Base-by-base conservation (phyloP, 129 eudicot genomes). In the Dittrichia graveolens region DNA sequence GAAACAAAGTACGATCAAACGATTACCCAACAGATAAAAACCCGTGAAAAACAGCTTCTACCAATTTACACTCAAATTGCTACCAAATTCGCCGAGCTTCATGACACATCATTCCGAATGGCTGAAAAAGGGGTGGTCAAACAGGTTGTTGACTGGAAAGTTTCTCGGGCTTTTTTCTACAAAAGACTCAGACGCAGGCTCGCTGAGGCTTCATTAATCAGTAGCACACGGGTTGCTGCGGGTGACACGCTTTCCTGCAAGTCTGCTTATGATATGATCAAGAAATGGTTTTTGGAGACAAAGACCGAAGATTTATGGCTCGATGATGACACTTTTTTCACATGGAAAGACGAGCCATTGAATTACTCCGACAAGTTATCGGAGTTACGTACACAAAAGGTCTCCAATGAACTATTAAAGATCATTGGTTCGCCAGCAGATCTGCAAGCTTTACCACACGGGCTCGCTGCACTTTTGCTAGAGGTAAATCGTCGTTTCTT, bases 11-110 rank as follows among this genome's bases (percentile, higher is more conserved):
- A 54, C 66, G 83, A 60, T 39, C 67, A 70, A 15, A 81, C 79
- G 1, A 71, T 49, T n/a, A 14, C 71, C 7, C 89, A 88, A 56
- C 91, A 84, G 46, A 88, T 95, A 38, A 88, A 83, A 88, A 75
- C 94, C 40, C 93, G 97, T 4, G 99, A 95, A 74, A 95, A 86
- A 76, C 92, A 90, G 65, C 96, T 95, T 69, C 62, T 95, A 60
- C 99, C 99, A 0, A 65, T 90, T n/a, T 95, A 95, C 88, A 90
- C 94, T 31, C 99, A 95, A 55, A 88, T 95, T 38, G 99, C 99
- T 12, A 95, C 91, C 4, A 95, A 86, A 69, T 95, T 95, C 50
- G 97, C 99, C 9, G 99, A 95, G 67, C 82, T 95, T 41, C 99
- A 95, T 6, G 99, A 95, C 63, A 95, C 97, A 6, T 88, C 99